Conservation (phyloP, 2,329 filamentous ascomycete species). For the Dothistroma pini region DNA sequence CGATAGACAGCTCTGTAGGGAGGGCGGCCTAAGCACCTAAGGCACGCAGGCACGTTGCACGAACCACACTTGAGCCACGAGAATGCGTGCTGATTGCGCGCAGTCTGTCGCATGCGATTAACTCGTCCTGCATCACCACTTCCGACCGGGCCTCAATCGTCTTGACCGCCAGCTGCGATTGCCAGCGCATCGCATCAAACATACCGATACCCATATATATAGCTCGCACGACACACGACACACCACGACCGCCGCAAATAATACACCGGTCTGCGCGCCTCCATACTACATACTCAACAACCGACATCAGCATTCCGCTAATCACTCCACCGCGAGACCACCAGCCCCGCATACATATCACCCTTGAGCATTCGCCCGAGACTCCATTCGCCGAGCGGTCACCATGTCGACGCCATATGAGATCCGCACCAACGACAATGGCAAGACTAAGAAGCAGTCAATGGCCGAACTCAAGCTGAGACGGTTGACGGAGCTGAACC, state of each 20-base stretch:
- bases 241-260: neutral
- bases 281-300: neutral
- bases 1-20: constrained; percentile 10
- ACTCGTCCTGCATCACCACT: constrained; percentile 9
- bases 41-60: constrained; percentile 17
- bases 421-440: constrained; percentile 61
- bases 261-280: neutral
- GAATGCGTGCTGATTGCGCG: constrained; percentile 12
- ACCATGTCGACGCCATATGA: constrained; percentile 62
- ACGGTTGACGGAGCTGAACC: constrained; percentile 94
- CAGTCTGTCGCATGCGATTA: constrained; percentile 5
- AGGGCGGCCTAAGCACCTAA: constrained; percentile 1
- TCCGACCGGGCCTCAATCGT: constrained; percentile 2
- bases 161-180: constrained; percentile 5
- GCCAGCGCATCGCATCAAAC: constrained; percentile 7
- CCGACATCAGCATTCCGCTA: neutral
- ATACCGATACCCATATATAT: constrained; percentile 3
- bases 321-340: constrained; percentile 1
- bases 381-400: constrained; percentile 9
- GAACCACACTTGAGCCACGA: constrained; percentile 20
- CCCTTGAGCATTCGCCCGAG: constrained; percentile 4
- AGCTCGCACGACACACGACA: constrained; percentile 1
- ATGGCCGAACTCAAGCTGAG: constrained; percentile 98
- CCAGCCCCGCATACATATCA: constrained; percentile 16
- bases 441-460: constrained; percentile 94